Evolutionary conservation across 331 rosid species (phyloP), one percentile per base, ranked within the genome.

Genomic region (Stylosanthes scabra): DNA sequence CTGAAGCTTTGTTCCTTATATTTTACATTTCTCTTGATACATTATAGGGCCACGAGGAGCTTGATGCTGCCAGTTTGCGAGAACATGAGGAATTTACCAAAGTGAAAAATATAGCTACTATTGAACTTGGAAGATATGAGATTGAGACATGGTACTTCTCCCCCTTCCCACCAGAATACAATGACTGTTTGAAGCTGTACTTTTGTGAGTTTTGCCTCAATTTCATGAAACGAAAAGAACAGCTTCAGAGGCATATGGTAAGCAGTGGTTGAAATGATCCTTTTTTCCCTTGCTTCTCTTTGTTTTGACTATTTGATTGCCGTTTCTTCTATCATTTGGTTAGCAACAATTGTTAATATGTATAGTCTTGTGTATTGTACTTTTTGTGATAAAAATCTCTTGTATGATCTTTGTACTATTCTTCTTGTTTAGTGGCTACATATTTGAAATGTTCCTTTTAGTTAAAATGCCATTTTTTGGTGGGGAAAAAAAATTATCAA

Each of bases 171-270:
- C 88, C 99, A 74, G 99, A 95, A 81, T 95, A 95, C 90, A 92
- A 86, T 83, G 99, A 95, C 90, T 86, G 93, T 72, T 52, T 88
- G 82, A 90, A 87, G 90, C 84, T 95, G 78, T 95, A 82, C 86
- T 95, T 92, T 70, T 92, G 99, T 83, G 97, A 95, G 84, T 95
- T 95, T 82, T 95, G 98, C 85, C 99, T 95, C 88, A 95, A 90
- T 88, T 95, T 95, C 87, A 92, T 95, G 99, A 95, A 92, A 84
- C 97, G 98, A 81, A 95, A 95, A 84, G 97, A 95, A 80, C 99
- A 95, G 82, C 98, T 95, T 84, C 99, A 95, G 79, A 90, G 99
- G 91, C 99, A 95, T 83, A 90, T 95, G 99, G 99, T 92, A 86
- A 90, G 99, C 84, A 64, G 47, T 81, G 74, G 68, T 40, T 75